phyloP scores from a whole-genome alignment of 148 eudicot species.

The Heliamphora exappendiculata region DNA sequence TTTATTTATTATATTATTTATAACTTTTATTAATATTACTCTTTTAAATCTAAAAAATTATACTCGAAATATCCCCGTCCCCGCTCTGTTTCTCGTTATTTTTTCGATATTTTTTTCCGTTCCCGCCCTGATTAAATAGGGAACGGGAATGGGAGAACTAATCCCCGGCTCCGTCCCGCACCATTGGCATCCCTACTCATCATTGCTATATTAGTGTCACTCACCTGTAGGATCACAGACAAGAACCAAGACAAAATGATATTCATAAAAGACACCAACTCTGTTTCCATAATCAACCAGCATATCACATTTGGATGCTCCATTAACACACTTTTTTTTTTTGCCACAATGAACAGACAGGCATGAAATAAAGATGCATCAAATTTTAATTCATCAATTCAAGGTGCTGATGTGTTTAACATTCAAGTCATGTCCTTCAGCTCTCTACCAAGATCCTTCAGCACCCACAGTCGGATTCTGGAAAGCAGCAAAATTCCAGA shows the following conservation, averaged over 20 bases:
- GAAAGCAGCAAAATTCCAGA: conserved; percentile 67
- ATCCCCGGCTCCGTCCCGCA: no score
- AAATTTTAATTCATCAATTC: neutral
- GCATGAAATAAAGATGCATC: conserved; percentile 1
- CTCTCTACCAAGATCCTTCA: conserved; percentile 82
- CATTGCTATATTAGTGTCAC: neutral
- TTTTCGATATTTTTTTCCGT: no score
- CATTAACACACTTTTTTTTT: neutral
- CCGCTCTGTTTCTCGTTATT: no score
- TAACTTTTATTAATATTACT: no score
- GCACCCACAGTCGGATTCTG: conserved; percentile 72
- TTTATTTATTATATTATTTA: no score
- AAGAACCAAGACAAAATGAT: neutral
- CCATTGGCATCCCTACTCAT: no score
- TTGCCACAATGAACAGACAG: neutral
- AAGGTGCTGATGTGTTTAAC: neutral
- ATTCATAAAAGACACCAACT: neutral
- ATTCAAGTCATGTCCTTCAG: neutral
- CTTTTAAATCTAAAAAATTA: no score
- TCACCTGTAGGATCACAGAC: neutral
- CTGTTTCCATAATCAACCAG: neutral
- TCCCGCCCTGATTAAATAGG: no score
- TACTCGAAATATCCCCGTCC: no score
- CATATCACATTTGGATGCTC: neutral
- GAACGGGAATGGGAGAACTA: no score